phyloP scores from a whole-genome alignment of 2,329 filamentous ascomycete species.

The Aspergillus flavus region DNA sequence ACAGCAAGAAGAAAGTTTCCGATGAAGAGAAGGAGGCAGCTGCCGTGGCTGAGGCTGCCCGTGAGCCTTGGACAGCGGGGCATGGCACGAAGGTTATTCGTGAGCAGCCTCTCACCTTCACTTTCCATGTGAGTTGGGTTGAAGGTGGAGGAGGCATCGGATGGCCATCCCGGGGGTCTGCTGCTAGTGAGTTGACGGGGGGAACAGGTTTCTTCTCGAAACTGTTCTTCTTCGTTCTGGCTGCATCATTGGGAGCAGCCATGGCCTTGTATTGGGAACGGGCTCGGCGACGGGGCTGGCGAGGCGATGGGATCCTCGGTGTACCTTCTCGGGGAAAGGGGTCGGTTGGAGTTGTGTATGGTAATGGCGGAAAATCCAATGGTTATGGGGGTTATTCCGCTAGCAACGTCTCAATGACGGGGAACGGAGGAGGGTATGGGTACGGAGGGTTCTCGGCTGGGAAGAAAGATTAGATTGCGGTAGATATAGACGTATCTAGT shows the following conservation, averaged over 20 bases:
- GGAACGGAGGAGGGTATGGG: constrained; percentile 31
- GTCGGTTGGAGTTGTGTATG: constrained; percentile 56
- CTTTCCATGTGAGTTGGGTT: constrained; percentile 78
- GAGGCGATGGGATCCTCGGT: constrained; percentile 52
- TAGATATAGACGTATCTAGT: constrained; percentile 9
- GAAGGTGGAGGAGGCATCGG: constrained; percentile 43
- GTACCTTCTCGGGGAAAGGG: constrained; percentile 48
- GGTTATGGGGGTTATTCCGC: constrained; percentile 59
- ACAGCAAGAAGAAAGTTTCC: constrained; percentile 14
- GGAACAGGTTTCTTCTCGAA: constrained; percentile 30
- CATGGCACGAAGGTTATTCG: constrained; percentile 73
- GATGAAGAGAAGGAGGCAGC: constrained; percentile 48
- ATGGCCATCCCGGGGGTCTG: constrained; percentile 27
- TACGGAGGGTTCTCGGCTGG: constrained; percentile 43
- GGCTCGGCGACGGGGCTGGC: constrained; percentile 33
- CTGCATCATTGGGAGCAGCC: constrained; percentile 38
- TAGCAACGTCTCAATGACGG: constrained; percentile 30
- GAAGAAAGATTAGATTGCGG: constrained; percentile 43
- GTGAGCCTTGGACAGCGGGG: constrained; percentile 49
- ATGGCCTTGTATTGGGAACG: constrained; percentile 43
- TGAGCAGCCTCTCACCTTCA: constrained; percentile 78
- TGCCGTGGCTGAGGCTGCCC: constrained; percentile 44
- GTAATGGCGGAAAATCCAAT: constrained; percentile 56
- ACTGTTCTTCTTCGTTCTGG: constrained; percentile 39
- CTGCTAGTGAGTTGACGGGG: constrained; percentile 8